Evolutionary conservation across 306 rosid species (phyloP), one percentile per base, ranked within the genome.

Genomic region (Spatholobus suberectus): DNA sequence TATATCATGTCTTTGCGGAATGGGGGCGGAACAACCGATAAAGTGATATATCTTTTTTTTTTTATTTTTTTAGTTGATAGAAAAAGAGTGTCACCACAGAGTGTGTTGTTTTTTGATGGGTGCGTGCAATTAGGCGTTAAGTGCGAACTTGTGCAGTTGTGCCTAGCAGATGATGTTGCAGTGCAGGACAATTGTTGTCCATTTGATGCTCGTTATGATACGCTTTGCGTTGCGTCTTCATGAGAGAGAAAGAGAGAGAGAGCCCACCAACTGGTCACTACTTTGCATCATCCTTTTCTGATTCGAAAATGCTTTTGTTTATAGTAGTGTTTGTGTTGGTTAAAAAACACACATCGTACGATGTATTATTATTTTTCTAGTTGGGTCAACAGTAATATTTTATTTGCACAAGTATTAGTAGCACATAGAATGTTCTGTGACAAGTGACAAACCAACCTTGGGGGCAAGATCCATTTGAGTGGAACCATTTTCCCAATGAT

Each of bases 11-110:
- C 75, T 72, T 66, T 79, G 77, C 27, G 23, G 20, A 23, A 63
- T 73, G 67, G 77, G 38, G 78, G 40, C 71, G 76, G 47, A 71
- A 81, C 71, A 70, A 32, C 32, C 71, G 62, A 40, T 67, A 70
- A 81, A 85, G 76, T 77, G 21, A 13, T 65, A n/a, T n/a, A n/a
- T n/a, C n/a, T 0, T 9, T 8, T 44, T 49, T 66, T 38, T 58
- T 32, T 17, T 18, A 11, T 37, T 75, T 20, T 4, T 40, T 35
- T 32, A 2, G 29, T 8, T 13, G 2, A 5, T 32, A 2, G 21
- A 1, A 37, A 58, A 41, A 65, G 23, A n/a, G n/a, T n/a, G n/a
- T n/a, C n/a, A n/a, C n/a, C n/a, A n/a, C n/a, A n/a, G 9, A 14
- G 37, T 20, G 55, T 49, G 24, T 34, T 47, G 38, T 52, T 61